Evolutionary conservation across 192 early-diverging fungal species (phyloP), one percentile per base, ranked within the genome.

Genomic region (Podila clonocystis): DNA sequence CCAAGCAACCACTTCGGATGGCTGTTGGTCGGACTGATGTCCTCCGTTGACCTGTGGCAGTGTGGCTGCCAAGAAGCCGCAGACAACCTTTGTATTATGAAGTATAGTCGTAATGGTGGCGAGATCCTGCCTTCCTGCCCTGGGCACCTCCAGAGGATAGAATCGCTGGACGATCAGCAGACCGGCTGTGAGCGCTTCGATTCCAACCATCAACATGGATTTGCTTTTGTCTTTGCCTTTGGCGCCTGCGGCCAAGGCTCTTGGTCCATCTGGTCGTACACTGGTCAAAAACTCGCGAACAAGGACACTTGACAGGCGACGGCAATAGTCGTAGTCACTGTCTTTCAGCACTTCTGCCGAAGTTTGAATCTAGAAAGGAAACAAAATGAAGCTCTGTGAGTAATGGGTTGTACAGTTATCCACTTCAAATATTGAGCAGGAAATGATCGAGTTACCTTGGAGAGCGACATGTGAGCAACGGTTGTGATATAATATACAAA

Each of bases 401-500:
- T 45, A 15, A 45, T 45, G 41, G 41, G 15, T 6, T 33, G 17
- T 45, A 45, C 11, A 45, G 4, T 0, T 0, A 15, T 0, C 11
- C 13, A 15, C 13, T 13, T 15, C 41, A 15, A 15, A 22, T 28
- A 29, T 28, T 29, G 2, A 11, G 28, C 28, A 13, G 4, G 24
- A 58, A 58, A 13, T 3, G 31, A 15, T 9, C 33, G 33, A 6
- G 33, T n/a, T 83, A 84, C 85, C 82, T 74, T 74, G 8, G 75
- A 65, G 19, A 84, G 67, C 29, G 65, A 59, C 15, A 68, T 31
- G 22, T 88, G 70, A 15, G 77, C 73, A n/a, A 74, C 77, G 11
- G 82, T 68, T 11, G 78, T 75, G 22, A 87, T 74, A 72, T 85
- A 87, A 28, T 85, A 84, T 5, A 87, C 68, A 80, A 90, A 89